Evolutionary conservation across 2,329 filamentous ascomycete genomes (phyloP), one percentile per base, ranked within the genome.

Genomic region (Alternaria ethzedia): DNA sequence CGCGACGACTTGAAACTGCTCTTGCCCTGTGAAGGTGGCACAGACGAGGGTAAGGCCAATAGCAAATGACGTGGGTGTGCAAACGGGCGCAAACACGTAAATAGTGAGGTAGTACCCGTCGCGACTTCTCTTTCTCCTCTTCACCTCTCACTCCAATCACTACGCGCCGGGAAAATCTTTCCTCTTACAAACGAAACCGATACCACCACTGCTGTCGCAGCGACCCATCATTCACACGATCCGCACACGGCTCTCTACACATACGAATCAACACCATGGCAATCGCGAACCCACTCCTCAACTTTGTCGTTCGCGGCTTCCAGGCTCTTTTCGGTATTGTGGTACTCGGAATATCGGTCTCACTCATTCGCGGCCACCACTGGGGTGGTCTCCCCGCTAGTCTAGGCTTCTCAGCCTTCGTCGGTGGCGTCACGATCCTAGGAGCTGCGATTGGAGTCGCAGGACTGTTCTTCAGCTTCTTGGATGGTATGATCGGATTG

Each of bases 251-350:
- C 49, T 51, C 28, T 3, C 20, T 51, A 15, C 32, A 36, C 28
- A 32, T 12, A 32, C 28, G 17, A 32, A 51, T 28, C 17, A 21
- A 32, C 17, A 51, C 15, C 28, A 51, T 51, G 49, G 49, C 28
- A 6, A 51, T 36, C 49, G 49, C 49, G 11, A 51, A 51, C 17
- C 49, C 51, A 8, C 17, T 51, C 15, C 9, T 61, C 32, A 61
- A 50, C 26, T 44, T 57, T 10, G 46, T 36, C 46, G 21, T 61
- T 17, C 59, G 59, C 28, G 54, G 54, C 41, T 47, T 30, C 46
- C 54, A 61, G 41, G 47, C 59, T 32, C 59, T 61, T 30, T 58
- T 61, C 8, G 59, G 51, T 20, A 41, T 61, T 8, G 41, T 61
- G 5, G 46, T 61, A 47, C 54, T 61, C 2, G 59, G 54, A 23